phyloP scores from a whole-genome alignment of 2,329 filamentous ascomycete genomes.

The Zymoseptoria ardabiliae region DNA sequence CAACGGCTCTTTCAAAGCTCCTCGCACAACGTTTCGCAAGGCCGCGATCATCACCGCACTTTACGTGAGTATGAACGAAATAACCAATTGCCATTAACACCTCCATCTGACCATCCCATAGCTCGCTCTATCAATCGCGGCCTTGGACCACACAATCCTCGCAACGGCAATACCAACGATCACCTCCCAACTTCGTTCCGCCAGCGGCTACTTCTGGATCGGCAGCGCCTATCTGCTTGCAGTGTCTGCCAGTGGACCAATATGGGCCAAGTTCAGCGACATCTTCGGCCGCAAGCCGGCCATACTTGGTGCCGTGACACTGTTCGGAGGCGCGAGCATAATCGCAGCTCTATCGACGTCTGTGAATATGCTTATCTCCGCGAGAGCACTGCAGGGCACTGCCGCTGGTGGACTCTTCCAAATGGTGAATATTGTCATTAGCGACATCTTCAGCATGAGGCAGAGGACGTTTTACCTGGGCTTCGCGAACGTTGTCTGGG shows the following conservation, averaged over 20 bases:
- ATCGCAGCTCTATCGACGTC: conserved; percentile 42
- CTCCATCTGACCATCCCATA: background rate
- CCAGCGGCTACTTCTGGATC: conserved; percentile 73
- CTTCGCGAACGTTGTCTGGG: conserved; percentile 48
- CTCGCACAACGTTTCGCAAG: conserved; percentile 24
- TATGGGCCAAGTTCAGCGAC: conserved; percentile 60
- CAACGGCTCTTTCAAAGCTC: background rate
- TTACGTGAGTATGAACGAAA: background rate
- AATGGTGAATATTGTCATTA: conserved; percentile 48
- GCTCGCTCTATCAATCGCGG: conserved; percentile 36
- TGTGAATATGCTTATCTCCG: conserved; percentile 48
- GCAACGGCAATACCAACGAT: conserved; percentile 63
- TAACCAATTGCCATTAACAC: background rate
- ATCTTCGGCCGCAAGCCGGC: conserved; percentile 53
- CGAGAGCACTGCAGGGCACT: conserved; percentile 47
- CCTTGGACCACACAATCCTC: conserved; percentile 50
- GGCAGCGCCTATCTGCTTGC: conserved; percentile 66
- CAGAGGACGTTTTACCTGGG: conserved; percentile 40
- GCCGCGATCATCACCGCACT: conserved; percentile 2
- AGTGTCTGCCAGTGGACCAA: conserved; percentile 57
- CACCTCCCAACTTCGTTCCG: conserved; percentile 55
- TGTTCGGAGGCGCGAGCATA: conserved; percentile 46
- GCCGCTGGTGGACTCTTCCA: conserved; percentile 48
- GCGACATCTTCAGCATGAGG: conserved; percentile 47
- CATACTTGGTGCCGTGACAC: conserved; percentile 40